Evolutionary conservation across 1,284 basidiomycete genomes (phyloP).

Genomic region (Ceratobasidium sp.): DNA sequence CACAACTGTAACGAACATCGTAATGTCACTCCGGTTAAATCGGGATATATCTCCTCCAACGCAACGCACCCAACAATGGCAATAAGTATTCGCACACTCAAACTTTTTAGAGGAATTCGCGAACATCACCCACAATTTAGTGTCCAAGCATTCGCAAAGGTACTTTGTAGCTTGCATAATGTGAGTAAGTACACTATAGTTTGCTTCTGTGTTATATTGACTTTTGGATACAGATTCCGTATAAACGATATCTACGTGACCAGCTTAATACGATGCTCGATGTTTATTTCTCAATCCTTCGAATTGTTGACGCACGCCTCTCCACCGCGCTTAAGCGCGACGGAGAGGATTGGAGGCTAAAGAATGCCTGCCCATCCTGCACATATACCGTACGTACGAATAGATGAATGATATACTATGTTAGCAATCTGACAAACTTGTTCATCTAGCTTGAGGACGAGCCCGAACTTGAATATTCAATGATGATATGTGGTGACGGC

Average conservation of each 20-base stretch:
- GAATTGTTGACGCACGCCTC: conserved; percentile 49
- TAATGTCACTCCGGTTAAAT: background rate
- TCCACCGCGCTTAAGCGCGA: conserved; percentile 49
- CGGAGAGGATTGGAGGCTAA: conserved; percentile 50
- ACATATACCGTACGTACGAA: conserved; percentile 50
- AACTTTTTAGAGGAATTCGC: conserved; percentile 53
- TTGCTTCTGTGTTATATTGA: too few species aligned
- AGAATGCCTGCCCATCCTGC: conserved; percentile 54
- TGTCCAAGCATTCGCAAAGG: conserved; percentile 57
- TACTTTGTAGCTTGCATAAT: conserved; percentile 56
- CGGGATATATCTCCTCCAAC: background rate
- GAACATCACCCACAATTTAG: conserved; percentile 55
- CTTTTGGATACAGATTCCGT: conserved; percentile 50
- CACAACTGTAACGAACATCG: background rate
- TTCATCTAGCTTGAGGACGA: conserved; percentile 52
- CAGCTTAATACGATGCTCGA: conserved; percentile 53
- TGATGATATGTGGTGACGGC: conserved; percentile 53
- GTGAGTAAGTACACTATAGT: conserved; percentile 49
- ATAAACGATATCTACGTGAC: conserved; percentile 49
- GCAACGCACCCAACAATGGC: conserved; percentile 51
- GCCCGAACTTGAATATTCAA: conserved; percentile 46
- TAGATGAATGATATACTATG: background rate
- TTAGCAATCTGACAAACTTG: background rate
- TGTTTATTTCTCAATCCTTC: conserved; percentile 51
- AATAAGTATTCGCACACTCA: conserved; percentile 55